A percentile compares a stretch with the other conserved stretches of the same genome.
These are phyloP conservation scores for Candida sakaeoensis DNA, from an alignment of 805 yeast genomes.

Conservation along the genomic window DNA sequence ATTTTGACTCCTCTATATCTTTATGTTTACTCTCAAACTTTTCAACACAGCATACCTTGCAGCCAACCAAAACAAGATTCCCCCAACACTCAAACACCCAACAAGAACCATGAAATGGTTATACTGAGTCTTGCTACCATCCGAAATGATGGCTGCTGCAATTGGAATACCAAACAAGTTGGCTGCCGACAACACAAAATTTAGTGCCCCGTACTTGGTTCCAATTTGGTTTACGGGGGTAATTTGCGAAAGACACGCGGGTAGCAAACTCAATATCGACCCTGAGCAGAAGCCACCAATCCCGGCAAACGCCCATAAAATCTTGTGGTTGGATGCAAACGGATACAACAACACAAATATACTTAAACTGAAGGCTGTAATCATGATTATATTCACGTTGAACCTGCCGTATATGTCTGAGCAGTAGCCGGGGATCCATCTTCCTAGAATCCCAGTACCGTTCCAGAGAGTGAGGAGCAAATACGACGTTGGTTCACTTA, in stretches of 20 bases:
- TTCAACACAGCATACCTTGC: constrained; percentile 23
- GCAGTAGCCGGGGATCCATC: constrained; percentile 28
- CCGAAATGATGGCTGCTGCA: constrained; percentile 28
- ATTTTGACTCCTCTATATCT: too few relatives aligned
- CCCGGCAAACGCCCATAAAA: constrained; percentile 30
- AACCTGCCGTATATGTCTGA: constrained; percentile 27
- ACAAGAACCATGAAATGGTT: constrained; percentile 29
- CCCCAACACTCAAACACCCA: constrained; percentile 24
- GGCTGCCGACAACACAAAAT: constrained; percentile 27
- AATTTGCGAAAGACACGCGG: constrained; percentile 57
- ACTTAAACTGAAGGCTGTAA: constrained; percentile 20
- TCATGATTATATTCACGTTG: constrained; percentile 32
- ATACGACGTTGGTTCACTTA: constrained; percentile 24
- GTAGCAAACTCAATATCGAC: constrained; percentile 32
- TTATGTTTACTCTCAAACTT: constrained; percentile 15
- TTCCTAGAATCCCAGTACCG: constrained; percentile 26
- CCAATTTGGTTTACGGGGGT: constrained; percentile 40
- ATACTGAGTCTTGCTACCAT: constrained; percentile 24
- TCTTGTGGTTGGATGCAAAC: constrained; percentile 23
- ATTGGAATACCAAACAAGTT: constrained; percentile 33
- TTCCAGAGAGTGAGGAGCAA: constrained; percentile 27
- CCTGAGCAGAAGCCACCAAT: constrained; percentile 35
- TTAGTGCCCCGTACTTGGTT: constrained; percentile 31
- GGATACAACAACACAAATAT: constrained; percentile 33
- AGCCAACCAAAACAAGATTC: constrained; percentile 24